phyloP scores from a whole-genome alignment of 345 rosid species.

The Eucalyptus victrix region DNA sequence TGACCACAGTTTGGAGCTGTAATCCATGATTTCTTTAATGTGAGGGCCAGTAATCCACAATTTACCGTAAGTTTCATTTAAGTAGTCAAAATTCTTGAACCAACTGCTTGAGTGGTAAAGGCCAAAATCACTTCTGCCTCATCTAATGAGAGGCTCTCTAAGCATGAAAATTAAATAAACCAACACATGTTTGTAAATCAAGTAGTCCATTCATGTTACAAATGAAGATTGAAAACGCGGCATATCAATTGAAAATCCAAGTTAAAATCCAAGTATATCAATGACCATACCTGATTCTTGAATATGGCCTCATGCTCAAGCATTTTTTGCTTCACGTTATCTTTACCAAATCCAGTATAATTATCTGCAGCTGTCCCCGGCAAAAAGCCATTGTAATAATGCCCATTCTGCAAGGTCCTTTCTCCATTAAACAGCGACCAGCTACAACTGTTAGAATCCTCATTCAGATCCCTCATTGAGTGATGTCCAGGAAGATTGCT shows the following conservation, averaged over 20 bases:
- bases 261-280: not conserved
- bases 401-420: conserved; percentile 36
- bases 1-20: not conserved
- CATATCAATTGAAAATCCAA: not conserved
- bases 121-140: not conserved
- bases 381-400: conserved; percentile 36
- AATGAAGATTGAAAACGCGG: not conserved
- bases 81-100: not conserved
- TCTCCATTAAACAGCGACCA: conserved; percentile 50
- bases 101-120: not conserved
- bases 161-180: not conserved
- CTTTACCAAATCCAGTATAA: conserved; percentile 42
- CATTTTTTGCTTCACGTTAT: conserved; percentile 56
- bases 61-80: not conserved
- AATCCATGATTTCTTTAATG: not conserved
- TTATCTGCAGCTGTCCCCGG: conserved; percentile 32
- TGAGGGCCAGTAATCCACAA: not conserved
- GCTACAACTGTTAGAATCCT: conserved; percentile 55
- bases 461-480: conserved; percentile 73
- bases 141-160: not conserved
- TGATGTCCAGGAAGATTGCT: conserved; percentile 53
- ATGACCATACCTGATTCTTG: conserved; percentile 52
- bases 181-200: not conserved
- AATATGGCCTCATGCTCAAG: conserved; percentile 85
- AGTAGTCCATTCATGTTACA: not conserved